phyloP scores from a whole-genome alignment of 768 basidiomycete genomes.

The Podaxis sp. region DNA sequence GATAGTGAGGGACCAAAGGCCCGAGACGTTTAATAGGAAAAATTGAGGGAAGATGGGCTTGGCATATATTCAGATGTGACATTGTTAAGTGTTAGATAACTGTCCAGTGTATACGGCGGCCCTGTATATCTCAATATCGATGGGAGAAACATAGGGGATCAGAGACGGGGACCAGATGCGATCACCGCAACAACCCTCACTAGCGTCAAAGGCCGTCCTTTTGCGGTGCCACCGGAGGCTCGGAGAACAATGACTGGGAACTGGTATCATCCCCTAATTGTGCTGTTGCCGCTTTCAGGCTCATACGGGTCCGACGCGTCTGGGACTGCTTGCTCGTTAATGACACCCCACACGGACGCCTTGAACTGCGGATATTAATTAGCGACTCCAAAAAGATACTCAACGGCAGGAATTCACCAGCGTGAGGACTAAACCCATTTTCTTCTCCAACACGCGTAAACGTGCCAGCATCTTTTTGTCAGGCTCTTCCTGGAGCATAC shows the following conservation, averaged over 20 bases:
- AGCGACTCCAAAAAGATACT: not conserved
- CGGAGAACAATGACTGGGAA: not conserved
- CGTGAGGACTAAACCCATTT: slow-evolving; percentile 94
- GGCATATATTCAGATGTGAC: no score
- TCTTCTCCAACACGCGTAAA: slow-evolving; percentile 81
- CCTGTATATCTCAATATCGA: no score
- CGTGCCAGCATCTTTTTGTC: slow-evolving; percentile 75
- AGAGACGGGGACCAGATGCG: no score
- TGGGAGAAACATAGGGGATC: no score
- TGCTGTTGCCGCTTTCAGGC: slow-evolving; percentile 25
- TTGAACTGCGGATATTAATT: slow-evolving; percentile 64
- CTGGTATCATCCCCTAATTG: slow-evolving; percentile 23
- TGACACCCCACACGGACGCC: slow-evolving; percentile 93
- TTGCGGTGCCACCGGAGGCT: not conserved
- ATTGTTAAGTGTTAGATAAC: no score
- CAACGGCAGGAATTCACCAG: slow-evolving; percentile 50
- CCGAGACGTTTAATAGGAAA: no score
- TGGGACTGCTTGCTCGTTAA: slow-evolving; percentile 68
- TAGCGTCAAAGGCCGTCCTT: no score
- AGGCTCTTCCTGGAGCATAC: slow-evolving; percentile 67
- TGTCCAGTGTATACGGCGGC: no score
- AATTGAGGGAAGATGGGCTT: no score
- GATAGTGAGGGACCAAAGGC: no score
- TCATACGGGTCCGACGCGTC: slow-evolving; percentile 20
- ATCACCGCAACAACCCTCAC: no score